These are phyloP conservation scores for Cucumis sativus DNA, from an alignment of 306 rosid genomes.

Conservation along the genomic window DNA sequence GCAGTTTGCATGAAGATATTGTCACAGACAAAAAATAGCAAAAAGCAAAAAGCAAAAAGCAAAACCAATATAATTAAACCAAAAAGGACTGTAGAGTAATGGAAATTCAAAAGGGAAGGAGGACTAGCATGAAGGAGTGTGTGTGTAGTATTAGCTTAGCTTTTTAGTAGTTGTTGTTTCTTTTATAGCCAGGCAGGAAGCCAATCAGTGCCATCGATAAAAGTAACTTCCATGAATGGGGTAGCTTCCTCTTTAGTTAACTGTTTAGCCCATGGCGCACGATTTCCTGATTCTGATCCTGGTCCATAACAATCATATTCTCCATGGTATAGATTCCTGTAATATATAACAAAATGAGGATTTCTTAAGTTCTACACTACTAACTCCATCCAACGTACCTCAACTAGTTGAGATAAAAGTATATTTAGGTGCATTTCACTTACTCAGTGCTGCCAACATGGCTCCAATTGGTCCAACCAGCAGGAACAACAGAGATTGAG, in stretches of 20 bases:
- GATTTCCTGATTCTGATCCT: conserved; percentile 19
- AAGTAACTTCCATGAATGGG: conserved; percentile 31
- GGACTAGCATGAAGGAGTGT: neutral
- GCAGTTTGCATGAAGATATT: neutral
- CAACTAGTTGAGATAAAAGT: too few relatives aligned
- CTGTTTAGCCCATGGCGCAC: conserved; percentile 51
- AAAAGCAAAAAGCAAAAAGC: neutral
- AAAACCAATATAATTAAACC: neutral
- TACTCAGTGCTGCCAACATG: conserved; percentile 47
- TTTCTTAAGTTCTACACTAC: neutral
- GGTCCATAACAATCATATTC: conserved; percentile 63
- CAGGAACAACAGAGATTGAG: conserved; percentile 36
- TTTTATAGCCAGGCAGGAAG: conserved; percentile 49
- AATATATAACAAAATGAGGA: neutral
- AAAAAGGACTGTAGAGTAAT: neutral
- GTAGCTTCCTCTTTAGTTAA: conserved; percentile 34
- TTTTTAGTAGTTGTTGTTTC: neutral
- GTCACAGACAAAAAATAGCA: neutral
- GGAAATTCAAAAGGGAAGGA: neutral
- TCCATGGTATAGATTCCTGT: conserved; percentile 43
- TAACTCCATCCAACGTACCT: too few relatives aligned
- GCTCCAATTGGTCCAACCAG: conserved; percentile 83
- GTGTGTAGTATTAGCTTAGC: neutral
- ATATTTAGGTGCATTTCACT: neutral
- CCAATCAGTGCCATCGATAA: conserved; percentile 58